Evolutionary conservation across 306 rosid genomes (phyloP), one percentile per base, ranked within the genome.

Genomic region (Prunus salicina): DNA sequence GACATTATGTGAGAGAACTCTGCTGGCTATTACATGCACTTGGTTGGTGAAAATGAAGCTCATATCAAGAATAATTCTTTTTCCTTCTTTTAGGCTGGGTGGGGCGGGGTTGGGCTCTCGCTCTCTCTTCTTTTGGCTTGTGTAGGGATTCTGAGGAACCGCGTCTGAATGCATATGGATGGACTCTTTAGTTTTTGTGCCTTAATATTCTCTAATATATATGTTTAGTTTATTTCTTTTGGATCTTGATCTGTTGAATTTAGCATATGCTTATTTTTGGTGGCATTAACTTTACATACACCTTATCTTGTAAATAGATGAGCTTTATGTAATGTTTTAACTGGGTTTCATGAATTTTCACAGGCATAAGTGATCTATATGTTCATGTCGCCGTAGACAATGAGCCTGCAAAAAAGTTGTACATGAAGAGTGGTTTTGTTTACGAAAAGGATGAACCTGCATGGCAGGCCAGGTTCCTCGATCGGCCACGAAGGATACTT

Each of bases 401-500:
- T 78, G 95, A 89, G 76, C 85, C 96, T 8, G 98, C 97, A 13
- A 86, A 87, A 83, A 87, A 83, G 32, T 84, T 95, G 85, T 95
- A 95, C 77, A 24, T 64, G 53, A 95, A 92, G 84, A 90, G 93
- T 76, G 97, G 96, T 49, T 95, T 95, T 61, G 79, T 89, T 10
- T 79, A 80, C 57, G 98, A 95, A 82, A 86, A 73, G 27, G 98
- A 95, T 12, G 97, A 95, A 75, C 98, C 97, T 22, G 88, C 93
- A 20, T 92, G 98, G 98, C 97, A 89, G 83, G 98, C 98, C 64
- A 90, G 98, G 88, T 95, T 92, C 83, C 86, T 90, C 25, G 97
- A 92, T 77, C 82, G 97, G 62, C 97, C 99, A 1, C 87, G 91
- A 61, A 89, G 97, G 85, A 85, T 90, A 67, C 93, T 95, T 67